These are phyloP conservation scores for Pisolithus albus DNA, from an alignment of 768 basidiomycete genomes.

Conservation along the genomic window DNA sequence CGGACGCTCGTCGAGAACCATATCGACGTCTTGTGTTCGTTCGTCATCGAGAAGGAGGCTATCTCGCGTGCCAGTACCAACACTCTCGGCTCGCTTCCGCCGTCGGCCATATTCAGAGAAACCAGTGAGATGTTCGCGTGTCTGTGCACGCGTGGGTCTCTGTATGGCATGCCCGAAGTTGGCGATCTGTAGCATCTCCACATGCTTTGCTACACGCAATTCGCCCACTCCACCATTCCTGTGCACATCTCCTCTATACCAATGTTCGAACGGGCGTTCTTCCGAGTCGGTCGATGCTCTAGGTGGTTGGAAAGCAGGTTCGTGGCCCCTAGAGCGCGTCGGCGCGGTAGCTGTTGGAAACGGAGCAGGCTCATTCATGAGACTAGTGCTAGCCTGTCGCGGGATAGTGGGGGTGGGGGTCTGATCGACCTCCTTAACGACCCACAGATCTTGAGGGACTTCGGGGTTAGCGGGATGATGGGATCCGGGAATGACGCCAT, in stretches of 20 bases:
- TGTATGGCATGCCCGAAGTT: constrained; percentile 68
- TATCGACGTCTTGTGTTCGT: constrained; percentile 35
- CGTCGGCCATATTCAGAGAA: constrained; percentile 23
- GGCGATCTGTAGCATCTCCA: constrained; percentile 86
- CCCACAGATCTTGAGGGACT: constrained; percentile 24
- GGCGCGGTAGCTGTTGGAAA: constrained; percentile 46
- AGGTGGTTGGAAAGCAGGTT: constrained; percentile 26
- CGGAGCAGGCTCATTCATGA: constrained; percentile 61
- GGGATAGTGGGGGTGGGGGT: constrained; percentile 30
- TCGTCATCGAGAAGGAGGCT: constrained; percentile 69
- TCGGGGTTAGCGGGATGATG: constrained; percentile 24
- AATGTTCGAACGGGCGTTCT: constrained; percentile 80
- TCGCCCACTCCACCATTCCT: constrained; percentile 88
- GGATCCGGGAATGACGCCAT: constrained; percentile 21
- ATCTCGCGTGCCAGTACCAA: constrained; percentile 47
- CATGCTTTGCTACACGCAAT: constrained; percentile 60
- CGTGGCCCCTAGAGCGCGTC: constrained; percentile 30
- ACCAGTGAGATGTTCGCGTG: constrained; percentile 20
- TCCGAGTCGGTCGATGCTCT: constrained; percentile 69
- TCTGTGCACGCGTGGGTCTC: constrained; percentile 20
- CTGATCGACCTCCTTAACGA: constrained; percentile 23
- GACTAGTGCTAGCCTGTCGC: constrained; percentile 40
- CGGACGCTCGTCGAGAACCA: constrained; percentile 71
- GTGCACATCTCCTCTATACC: constrained; percentile 84
- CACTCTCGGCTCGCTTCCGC: constrained; percentile 62